Evolutionary conservation across 2,329 filamentous ascomycete genomes (phyloP).

Genomic region (Trichoderma aggressivum): DNA sequence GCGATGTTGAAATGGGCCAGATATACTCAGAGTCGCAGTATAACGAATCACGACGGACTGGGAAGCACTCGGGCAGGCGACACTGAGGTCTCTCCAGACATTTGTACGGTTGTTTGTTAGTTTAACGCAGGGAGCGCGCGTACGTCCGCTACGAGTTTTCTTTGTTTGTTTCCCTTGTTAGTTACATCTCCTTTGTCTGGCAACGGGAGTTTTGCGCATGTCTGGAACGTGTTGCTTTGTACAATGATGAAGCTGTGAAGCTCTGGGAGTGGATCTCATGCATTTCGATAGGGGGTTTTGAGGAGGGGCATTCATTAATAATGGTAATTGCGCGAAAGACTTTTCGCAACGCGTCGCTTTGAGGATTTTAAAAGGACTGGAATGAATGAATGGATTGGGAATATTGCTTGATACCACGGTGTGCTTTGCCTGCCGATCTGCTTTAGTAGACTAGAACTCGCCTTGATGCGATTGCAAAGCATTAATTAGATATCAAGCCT

Average conservation of each 20-base stretch:
- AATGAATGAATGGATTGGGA: background rate
- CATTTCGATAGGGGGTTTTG: background rate
- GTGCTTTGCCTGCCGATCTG: background rate
- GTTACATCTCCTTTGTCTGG: background rate
- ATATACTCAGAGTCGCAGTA: slow-evolving; percentile 14
- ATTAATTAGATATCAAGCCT: background rate
- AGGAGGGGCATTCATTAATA: background rate
- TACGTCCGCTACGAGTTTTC: background rate
- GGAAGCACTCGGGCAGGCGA: slow-evolving; percentile 14
- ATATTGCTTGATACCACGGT: background rate
- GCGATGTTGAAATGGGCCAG: slow-evolving; percentile 32
- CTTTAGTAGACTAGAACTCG: background rate
- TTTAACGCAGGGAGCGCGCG: background rate
- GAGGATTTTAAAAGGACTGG: background rate
- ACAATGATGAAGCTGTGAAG: background rate
- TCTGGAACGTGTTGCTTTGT: slow-evolving; percentile 7
- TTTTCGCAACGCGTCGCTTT: background rate
- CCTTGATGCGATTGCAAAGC: background rate
- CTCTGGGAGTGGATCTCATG: background rate
- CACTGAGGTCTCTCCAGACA: background rate
- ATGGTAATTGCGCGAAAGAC: background rate
- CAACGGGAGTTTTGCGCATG: background rate
- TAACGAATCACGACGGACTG: background rate
- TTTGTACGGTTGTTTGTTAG: background rate
- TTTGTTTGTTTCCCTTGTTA: background rate